phyloP scores from a whole-genome alignment of 306 rosid genomes.

The Malus sylvestris region DNA sequence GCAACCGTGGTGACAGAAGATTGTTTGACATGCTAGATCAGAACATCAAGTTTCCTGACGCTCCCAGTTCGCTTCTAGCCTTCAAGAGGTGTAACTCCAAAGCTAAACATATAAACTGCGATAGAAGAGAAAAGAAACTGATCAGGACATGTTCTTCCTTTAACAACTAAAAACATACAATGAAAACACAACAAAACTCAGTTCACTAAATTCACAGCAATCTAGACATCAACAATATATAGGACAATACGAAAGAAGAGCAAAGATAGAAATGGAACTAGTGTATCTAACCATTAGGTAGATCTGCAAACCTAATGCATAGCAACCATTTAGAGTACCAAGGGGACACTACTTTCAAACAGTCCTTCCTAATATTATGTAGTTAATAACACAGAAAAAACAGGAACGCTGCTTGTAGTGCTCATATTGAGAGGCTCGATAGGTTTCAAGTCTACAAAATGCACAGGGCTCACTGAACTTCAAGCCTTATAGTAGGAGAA shows the following conservation, averaged over 20 bases:
- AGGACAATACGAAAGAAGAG: not conserved
- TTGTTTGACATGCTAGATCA: conserved; percentile 50
- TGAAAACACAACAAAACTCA: not conserved
- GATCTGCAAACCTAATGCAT: not conserved
- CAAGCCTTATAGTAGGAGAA: not conserved
- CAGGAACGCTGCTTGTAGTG: too few species aligned
- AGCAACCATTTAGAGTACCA: not conserved
- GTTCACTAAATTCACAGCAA: not conserved
- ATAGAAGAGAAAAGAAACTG: not conserved
- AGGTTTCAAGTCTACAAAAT: not conserved
- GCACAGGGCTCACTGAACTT: not conserved
- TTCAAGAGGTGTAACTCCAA: not conserved
- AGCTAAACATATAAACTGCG: not conserved
- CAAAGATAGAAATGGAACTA: not conserved
- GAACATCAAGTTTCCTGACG: conserved; percentile 7
- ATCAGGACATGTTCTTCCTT: not conserved
- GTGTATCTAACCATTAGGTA: not conserved
- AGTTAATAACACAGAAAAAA: too few species aligned
- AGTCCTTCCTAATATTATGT: not conserved
- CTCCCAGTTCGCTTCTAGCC: conserved; percentile 3
- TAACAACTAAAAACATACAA: not conserved
- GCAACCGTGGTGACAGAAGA: conserved; percentile 44
- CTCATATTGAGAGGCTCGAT: not conserved
- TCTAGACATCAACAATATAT: not conserved
- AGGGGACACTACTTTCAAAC: not conserved